Evolutionary conservation across 169 alveolate species (phyloP), one percentile per base, ranked within the genome.

Genomic region (Hepatocystis sp.): DNA sequence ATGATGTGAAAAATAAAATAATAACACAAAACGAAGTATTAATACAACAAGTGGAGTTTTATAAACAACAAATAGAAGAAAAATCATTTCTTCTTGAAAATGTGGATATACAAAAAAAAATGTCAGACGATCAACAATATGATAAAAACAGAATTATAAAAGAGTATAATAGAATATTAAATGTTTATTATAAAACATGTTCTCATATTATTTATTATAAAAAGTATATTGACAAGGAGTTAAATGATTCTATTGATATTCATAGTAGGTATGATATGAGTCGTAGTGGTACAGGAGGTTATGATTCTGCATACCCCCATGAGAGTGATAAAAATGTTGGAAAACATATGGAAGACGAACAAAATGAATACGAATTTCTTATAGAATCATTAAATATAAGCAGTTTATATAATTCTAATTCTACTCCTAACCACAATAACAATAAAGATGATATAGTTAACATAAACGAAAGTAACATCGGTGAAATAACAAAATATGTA

Each of bases 1-100:
- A 71, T 2, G 86, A 71, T 58, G 86, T 58, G 0, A 71, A 71
- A 51, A 71, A 71, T 71, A 71, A 71, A 32, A 28, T 71, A 58
- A 71, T 71, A 27, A 56, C 44, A 8, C 40, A 64, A 71, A 71
- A 71, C 21, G 86, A 71, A 71, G 76, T 71, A 42, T 36, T 58
- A 3, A 42, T 34, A 64, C 55, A 71, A 23, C 86, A 71, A 52
- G 17, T 71, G 23, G 76, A 71, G 19, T 71, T 58, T 25, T 71
- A 42, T 63, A 71, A 71, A 58, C 66, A 71, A 13, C 56, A 71
- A 34, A 27, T 52, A 3, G 86, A 71, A 34, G 78, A 71, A 36
- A 71, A 71, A 51, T 46, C 86, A 19, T 64, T 58, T 7, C 13
- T 71, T 5, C 25, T 71, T 13, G 58, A 56, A 27, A 64, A 71